Conservation (phyloP, 371 early-diverging fungal genomes). For the Basidiobolus meristosporus region DNA sequence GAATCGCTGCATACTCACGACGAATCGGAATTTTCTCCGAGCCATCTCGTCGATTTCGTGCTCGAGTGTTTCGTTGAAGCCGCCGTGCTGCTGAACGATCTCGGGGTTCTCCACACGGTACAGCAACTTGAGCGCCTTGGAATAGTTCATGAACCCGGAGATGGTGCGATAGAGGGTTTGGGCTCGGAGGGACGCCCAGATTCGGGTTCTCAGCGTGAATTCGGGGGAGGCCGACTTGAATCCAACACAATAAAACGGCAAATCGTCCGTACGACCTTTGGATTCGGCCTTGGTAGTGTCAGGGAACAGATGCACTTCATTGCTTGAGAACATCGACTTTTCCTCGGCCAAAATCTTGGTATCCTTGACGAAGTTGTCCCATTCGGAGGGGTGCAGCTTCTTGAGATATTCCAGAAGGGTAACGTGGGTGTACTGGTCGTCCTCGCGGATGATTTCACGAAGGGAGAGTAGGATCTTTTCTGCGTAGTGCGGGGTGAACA, state of each 20-base stretch:
- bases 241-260: slow-evolving; percentile 66
- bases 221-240: slow-evolving; percentile 68
- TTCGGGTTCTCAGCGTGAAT: slow-evolving; percentile 66
- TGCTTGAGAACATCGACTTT: slow-evolving; percentile 12
- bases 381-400: slow-evolving; percentile 63
- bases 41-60: slow-evolving; percentile 43
- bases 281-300: slow-evolving; percentile 11
- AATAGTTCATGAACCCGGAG: slow-evolving; percentile 80
- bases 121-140: slow-evolving; percentile 60
- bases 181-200: slow-evolving; percentile 77
- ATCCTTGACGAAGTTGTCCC: slow-evolving; percentile 83
- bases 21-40: slow-evolving; percentile 60
- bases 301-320: slow-evolving; percentile 4
- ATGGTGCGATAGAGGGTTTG: slow-evolving; percentile 81
- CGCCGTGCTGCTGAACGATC: slow-evolving; percentile 33
- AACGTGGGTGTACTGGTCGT: slow-evolving; percentile 61
- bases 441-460: slow-evolving; percentile 69
- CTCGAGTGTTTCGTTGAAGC: slow-evolving; percentile 39
- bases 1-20: slow-evolving; percentile 81
- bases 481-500: slow-evolving; percentile 74
- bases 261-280: slow-evolving; percentile 55
- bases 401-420: slow-evolving; percentile 75
- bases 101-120: slow-evolving; percentile 72
- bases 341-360: slow-evolving; percentile 63
- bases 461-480: slow-evolving; percentile 71